A percentile compares a stretch with the other conserved stretches of the same genome.
phyloP scores from a whole-genome alignment of 352 stramenopile species.

The Pythium vanterpoolii region DNA sequence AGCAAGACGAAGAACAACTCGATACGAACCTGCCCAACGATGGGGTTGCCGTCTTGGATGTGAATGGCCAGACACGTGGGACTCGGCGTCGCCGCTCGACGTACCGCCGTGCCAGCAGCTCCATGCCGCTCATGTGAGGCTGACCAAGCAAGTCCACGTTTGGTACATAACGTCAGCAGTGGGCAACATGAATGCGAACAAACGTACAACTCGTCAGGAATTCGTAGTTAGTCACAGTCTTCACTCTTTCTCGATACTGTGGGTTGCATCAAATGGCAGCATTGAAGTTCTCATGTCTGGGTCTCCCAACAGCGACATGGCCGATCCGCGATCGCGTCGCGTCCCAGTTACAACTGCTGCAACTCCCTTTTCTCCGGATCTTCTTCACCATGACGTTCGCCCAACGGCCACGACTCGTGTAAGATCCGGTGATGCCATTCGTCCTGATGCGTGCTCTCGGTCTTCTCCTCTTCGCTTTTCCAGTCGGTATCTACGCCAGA shows the following conservation, averaged over 20 bases:
- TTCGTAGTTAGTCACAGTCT: no score
- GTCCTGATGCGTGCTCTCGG: neutral
- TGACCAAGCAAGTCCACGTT: neutral
- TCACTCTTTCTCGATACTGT: neutral
- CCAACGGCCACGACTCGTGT: neutral
- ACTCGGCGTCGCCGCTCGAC: neutral
- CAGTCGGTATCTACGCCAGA: neutral
- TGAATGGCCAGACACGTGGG: slow-evolving; percentile 1
- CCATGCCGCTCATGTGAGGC: neutral
- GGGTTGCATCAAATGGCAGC: neutral
- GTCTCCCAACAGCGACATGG: neutral
- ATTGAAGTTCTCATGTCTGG: slow-evolving; percentile 1
- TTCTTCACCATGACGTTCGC: neutral
- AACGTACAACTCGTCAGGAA: no score
- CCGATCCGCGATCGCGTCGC: neutral
- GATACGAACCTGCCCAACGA: neutral
- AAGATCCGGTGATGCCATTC: neutral
- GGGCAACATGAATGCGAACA: no score
- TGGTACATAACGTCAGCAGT: neutral
- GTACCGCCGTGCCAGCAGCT: slow-evolving; percentile 1
- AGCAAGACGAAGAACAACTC: slow-evolving; percentile 1
- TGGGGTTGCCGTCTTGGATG: neutral
- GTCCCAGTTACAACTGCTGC: slow-evolving; percentile 5
- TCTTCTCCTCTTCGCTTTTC: neutral
- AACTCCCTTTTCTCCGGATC: slow-evolving; percentile 1